phyloP scores from a whole-genome alignment of 495 filamentous ascomycete genomes.

The Aspergillus coremiiformis region DNA sequence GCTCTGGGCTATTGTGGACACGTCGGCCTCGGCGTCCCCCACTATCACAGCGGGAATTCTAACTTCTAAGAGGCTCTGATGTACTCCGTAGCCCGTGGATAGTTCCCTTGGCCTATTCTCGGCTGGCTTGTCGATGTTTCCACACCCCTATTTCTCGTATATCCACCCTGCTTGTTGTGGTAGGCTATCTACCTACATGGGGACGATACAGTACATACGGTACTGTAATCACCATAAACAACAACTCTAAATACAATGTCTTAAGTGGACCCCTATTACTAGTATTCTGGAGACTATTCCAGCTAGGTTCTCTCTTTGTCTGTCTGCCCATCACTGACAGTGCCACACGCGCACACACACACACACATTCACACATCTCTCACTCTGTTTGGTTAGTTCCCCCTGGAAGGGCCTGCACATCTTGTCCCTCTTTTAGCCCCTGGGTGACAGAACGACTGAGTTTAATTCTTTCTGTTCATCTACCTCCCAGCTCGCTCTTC shows the following conservation, averaged over 20 bases:
- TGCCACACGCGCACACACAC: conserved; percentile 7
- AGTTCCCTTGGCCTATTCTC: background rate
- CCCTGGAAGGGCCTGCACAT: conserved; percentile 11
- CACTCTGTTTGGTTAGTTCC: conserved; percentile 6
- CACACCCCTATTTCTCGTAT: conserved; percentile 1
- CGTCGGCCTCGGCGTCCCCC: background rate
- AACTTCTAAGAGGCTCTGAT: background rate
- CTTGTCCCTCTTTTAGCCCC: conserved; percentile 10
- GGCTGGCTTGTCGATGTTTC: background rate
- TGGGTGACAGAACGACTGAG: conserved; percentile 10
- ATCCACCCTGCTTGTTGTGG: background rate
- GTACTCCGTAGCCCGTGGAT: background rate
- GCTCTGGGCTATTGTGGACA: background rate
- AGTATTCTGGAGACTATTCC: conserved; percentile 1
- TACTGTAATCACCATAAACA: background rate
- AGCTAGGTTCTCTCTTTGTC: conserved; percentile 1
- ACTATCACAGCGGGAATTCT: background rate
- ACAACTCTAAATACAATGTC: conserved; percentile 7
- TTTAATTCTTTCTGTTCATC: conserved; percentile 11
- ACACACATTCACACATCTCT: too few relatives aligned
- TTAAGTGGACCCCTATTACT: conserved; percentile 9
- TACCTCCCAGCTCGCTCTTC: conserved; percentile 16
- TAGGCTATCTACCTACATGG: background rate
- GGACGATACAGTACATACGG: background rate
- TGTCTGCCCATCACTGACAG: conserved; percentile 9